Base-by-base conservation (phyloP, 1,284 basidiomycete genomes). In the Austroboletus olivaceoglutinosus region DNA sequence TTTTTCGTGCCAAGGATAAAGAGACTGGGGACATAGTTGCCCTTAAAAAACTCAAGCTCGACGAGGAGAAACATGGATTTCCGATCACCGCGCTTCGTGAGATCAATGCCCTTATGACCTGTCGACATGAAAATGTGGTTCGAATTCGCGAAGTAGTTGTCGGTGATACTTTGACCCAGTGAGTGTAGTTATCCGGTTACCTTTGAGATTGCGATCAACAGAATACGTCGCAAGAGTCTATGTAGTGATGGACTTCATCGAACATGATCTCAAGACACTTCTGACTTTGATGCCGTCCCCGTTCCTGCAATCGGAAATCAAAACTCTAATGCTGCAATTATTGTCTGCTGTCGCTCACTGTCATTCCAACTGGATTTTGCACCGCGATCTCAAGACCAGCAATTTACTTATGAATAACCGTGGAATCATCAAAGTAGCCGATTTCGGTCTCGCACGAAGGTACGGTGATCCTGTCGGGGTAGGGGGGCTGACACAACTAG, bases 201-300 rank as follows among this genome's bases (percentile, higher is more conserved):
- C 22, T 43, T 39, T 18, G 37, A 49, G 21, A 29, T 54, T 47
- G 25, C 21, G 27, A 57, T 62, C 58, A 63, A 55, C 45, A 52
- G 33, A 37, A 55, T 51, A 47, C 42, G 57, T 59, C 58, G 56
- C 54, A 76, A 95, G 93, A 76, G 93, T 98, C 48, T 99, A 94
- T 72, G 93, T 99, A 55, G 95, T 98, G 29, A 98, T 98, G 94
- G 96, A 98, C 64, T 99, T 99, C 66, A 95, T 99, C 66, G 97
- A 99, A 71, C 97, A 99, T 70, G 96, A 99, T 69, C 85, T 99
- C 65, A 99, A 99, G 73, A 91, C 94, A 2, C 80, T 99, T 45
- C 79, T 99, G 48, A 90, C 88, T 12, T 77, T 91, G 55, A 98
- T 98, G 93, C 91, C 93, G 1, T 83, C 88, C 34, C 93, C 96